Base-by-base conservation (phyloP, 495 filamentous ascomycete genomes). In the Xeromyces bisporus region DNA sequence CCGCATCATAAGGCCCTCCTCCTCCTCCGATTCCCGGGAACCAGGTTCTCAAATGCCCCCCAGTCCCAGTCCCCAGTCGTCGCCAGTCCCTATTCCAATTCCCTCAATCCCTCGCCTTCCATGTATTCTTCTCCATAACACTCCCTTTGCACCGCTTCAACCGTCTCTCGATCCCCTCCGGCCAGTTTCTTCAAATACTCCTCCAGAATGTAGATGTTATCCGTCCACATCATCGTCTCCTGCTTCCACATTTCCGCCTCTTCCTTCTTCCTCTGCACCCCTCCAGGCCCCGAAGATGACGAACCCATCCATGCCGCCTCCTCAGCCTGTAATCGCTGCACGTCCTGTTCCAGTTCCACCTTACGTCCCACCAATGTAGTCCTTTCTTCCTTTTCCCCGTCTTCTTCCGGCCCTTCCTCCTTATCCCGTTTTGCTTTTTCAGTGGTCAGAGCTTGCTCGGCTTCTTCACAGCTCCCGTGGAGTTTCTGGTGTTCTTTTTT, bases 191-290 rank as follows among this genome's bases (percentile, higher is more conserved):
- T 52, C 29, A 79, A 34, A 44, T 70, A 77, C 14, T 60, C 58
- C 38, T 81, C 79, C 47, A 81, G 51, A 13, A 63, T 47, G 39
- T 69, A 67, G 35, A 79, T 67, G 34, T 80, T 77, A 28, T 80
- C 73, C 27, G 72, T 69, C 59, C 62, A 71, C 34, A 55, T 51
- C 24, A 64, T 55, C 10, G 69, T 62, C 44, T 60, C 57, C 12
- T 43, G 36, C 44, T 47, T 63, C 32, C 62, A 63, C 29, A 39
- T 47, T 38, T 47, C 51, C 14, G 56, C 51, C 38, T 75, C 71
- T 32, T 57, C 49, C 39, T 46, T 53, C 44, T 66, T 66, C 31
- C 56, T 55, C 41, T 61, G 46, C 23, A 73, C 51, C 23, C 69
- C 64, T 36, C 20, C 20, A 21, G 20, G 20, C 9, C 20, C 20